Evolutionary conservation across 345 rosid species (phyloP).

Genomic region (Pelargonium nanum): DNA sequence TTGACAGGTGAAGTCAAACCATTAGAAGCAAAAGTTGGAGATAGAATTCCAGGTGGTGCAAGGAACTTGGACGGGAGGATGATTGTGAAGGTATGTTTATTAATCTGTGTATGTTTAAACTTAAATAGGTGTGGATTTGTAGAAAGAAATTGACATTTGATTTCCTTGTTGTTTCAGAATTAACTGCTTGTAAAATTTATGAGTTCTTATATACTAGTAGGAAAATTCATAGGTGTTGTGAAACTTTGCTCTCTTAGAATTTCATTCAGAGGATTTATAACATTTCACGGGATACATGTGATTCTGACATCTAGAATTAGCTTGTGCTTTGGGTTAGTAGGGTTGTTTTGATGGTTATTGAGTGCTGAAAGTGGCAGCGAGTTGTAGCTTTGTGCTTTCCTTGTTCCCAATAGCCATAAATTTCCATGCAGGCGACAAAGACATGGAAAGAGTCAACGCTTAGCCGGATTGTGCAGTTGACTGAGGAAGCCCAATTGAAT

Average conservation of each 20-base stretch:
- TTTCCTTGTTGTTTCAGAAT: constrained; percentile 6
- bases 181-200: no score
- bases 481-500: constrained; percentile 86
- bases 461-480: constrained; percentile 78
- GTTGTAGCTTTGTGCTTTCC: background rate
- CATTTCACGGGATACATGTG: background rate
- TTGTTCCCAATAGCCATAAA: background rate
- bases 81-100: constrained; percentile 60
- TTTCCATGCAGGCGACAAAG: constrained; percentile 46
- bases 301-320: no score
- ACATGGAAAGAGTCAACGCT: constrained; percentile 89
- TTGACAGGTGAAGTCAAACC: constrained; percentile 96
- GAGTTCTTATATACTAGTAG: no score
- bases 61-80: constrained; percentile 96
- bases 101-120: background rate
- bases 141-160: constrained; percentile 5
- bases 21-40: constrained; percentile 75
- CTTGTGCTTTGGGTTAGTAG: no score
- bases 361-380: background rate
- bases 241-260: background rate
- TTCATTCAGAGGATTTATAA: no score
- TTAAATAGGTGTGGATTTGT: background rate
- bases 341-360: no score
- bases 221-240: no score
- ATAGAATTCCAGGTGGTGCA: constrained; percentile 89